Percentiles rank a stretch among this genome's conserved stretches.
phyloP scores from a whole-genome alignment of 768 basidiomycete species.

The Lyophyllum semitale region DNA sequence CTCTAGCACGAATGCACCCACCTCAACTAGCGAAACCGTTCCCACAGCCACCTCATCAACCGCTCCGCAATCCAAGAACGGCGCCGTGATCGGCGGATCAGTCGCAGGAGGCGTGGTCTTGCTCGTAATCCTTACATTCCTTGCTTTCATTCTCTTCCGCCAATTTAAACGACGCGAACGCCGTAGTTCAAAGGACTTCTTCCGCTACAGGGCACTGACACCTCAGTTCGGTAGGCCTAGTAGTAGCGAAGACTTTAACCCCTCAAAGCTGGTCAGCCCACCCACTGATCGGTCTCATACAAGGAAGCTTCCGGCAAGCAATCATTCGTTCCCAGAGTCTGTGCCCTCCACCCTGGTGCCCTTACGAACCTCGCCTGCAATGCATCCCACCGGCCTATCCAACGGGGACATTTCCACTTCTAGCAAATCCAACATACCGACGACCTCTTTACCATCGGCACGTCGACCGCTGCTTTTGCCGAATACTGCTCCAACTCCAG shows the following conservation, averaged over 20 bases:
- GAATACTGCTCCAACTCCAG: neutral
- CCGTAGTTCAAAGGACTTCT: constrained; percentile 15
- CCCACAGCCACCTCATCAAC: neutral
- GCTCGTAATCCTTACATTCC: constrained; percentile 7
- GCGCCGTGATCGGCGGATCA: constrained; percentile 24
- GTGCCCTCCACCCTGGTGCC: neutral
- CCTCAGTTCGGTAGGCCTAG: neutral
- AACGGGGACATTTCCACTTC: neutral
- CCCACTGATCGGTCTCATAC: neutral
- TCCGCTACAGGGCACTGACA: constrained; percentile 14
- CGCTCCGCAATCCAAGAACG: neutral
- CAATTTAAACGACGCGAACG: constrained; percentile 5
- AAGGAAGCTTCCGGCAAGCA: neutral
- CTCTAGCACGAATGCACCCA: constrained; percentile 1
- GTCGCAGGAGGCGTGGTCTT: constrained; percentile 19
- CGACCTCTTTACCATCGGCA: neutral
- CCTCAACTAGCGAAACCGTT: constrained; percentile 4
- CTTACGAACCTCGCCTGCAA: neutral
- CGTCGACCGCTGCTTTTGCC: neutral
- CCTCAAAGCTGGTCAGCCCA: constrained; percentile 2
- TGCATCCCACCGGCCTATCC: neutral
- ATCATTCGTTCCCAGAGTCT: neutral
- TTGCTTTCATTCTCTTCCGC: constrained; percentile 8
- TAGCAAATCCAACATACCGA: neutral
- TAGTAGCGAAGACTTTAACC: neutral